Base-by-base conservation (phyloP, 2,329 filamentous ascomycete genomes). In the Pseudogymnoascus sp. region DNA sequence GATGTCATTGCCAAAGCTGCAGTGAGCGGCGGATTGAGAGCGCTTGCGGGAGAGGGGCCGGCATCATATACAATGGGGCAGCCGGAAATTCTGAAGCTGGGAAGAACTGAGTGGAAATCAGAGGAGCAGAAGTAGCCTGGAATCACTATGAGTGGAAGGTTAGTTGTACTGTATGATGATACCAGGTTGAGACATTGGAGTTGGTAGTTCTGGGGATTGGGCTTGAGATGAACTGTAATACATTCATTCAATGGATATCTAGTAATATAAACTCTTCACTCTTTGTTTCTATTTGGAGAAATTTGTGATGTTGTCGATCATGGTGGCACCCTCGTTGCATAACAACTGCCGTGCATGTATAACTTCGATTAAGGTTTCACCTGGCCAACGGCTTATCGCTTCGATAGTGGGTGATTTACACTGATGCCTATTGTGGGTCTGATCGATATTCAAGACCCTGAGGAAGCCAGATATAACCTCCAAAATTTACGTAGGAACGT, bases 1-100 rank as follows among this genome's bases (percentile, higher is more conserved):
- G 80, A 82, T 68, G 79, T 83, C 18, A 85, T 89, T 73, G 83
- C 75, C 4, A 79, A 75, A 66, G 82, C 82, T 61, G 81, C 81
- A 8, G 78, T 84, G 1, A 74, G 69, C 57, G 82, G 81, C 14
- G 80, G 76, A 2, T 61, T 80, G 68, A 70, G 76, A 68, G 79
- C 77, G 66, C 31, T 75, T 39, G 75, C 81, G 61, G 68, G 66
- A 34, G 69, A 72, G 60, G 73, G 76, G 64, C 75, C 77, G 66
- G 79, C 78, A 51, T 76, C 83, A 6, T 82, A 78, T 79, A 67
- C 76, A 36, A 2, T 86, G 42, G 73, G 68, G 0, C 77, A 80
- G 71, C 69, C 68, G 34, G 83, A 84, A 65, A 80, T 85, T 69
- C 72, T 84, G 1, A 76, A 73, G 64, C 67, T 84, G 67, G 83